A percentile compares a stretch with the other conserved stretches of the same genome.
Conservation (phyloP, 192 early-diverging fungal species). For the Coemansia sp. region DNA sequence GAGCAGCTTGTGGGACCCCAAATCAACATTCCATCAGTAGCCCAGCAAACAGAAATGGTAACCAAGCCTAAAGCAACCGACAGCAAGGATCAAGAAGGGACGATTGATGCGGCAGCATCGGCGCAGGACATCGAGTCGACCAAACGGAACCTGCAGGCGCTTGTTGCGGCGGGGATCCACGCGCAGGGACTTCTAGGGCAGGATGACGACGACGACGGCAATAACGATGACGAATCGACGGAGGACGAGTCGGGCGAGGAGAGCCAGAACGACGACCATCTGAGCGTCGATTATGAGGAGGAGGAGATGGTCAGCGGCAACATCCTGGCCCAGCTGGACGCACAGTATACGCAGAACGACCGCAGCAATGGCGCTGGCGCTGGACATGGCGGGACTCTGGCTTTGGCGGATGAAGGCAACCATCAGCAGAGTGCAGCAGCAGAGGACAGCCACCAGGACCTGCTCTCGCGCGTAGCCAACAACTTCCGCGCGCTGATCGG, state of each 20-base stretch:
- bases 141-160: constrained; percentile 48
- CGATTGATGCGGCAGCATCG: background rate
- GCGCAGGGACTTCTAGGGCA: constrained; percentile 39
- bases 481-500: constrained; percentile 47
- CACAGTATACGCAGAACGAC: background rate
- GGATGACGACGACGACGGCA: constrained; percentile 16
- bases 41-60: background rate
- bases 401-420: background rate
- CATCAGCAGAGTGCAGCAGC: constrained; percentile 5
- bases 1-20: too few species aligned
- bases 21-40: background rate
- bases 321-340: background rate
- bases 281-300: constrained; percentile 13
- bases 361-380: constrained; percentile 1
- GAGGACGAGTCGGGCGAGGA: constrained; percentile 16
- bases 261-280: background rate
- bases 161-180: constrained; percentile 47
- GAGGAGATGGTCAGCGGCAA: constrained; percentile 8
- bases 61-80: background rate
- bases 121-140: constrained; percentile 45
- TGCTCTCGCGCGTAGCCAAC: constrained; percentile 47
- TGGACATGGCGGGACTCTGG: constrained; percentile 2
- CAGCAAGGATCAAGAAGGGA: background rate
- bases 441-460: constrained; percentile 21
- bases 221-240: constrained; percentile 15